Conservation (phyloP, 2,329 filamentous ascomycete species). For the Penicillium occitanis region DNA sequence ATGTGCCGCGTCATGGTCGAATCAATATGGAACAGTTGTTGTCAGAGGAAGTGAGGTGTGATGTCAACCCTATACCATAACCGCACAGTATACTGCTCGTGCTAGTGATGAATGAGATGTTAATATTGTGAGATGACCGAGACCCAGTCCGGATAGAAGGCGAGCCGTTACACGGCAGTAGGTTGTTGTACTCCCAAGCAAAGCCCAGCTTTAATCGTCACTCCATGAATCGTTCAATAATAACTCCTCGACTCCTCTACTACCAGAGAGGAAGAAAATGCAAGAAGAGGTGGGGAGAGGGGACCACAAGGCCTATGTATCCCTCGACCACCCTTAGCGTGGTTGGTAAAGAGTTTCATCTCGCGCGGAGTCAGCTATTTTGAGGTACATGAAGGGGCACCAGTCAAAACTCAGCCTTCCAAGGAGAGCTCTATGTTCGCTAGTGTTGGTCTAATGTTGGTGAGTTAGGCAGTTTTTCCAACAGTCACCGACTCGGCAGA, state of each 20-base stretch:
- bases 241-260: neutral
- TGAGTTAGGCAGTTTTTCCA: neutral
- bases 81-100: neutral
- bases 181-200: constrained; percentile 12
- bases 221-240: neutral
- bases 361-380: constrained; percentile 21
- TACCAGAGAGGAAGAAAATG: neutral
- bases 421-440: constrained; percentile 1
- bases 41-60: neutral
- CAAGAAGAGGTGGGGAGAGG: constrained; percentile 6
- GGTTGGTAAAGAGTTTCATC: constrained; percentile 15
- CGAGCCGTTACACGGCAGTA: constrained; percentile 9
- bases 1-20: constrained; percentile 14
- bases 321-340: neutral
- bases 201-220: constrained; percentile 8
- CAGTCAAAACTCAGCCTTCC: constrained; percentile 3
- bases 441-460: constrained; percentile 4
- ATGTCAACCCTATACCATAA: constrained; percentile 4
- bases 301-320: constrained; percentile 11
- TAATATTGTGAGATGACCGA: neutral
- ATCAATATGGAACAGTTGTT: neutral
- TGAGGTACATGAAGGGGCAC: constrained; percentile 13
- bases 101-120: neutral
- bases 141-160: neutral
- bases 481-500: neutral